Percentiles rank a stretch among this genome's conserved stretches.
Conservation (phyloP, 108 stramenopile species). For the Skeletonema tropicum region DNA sequence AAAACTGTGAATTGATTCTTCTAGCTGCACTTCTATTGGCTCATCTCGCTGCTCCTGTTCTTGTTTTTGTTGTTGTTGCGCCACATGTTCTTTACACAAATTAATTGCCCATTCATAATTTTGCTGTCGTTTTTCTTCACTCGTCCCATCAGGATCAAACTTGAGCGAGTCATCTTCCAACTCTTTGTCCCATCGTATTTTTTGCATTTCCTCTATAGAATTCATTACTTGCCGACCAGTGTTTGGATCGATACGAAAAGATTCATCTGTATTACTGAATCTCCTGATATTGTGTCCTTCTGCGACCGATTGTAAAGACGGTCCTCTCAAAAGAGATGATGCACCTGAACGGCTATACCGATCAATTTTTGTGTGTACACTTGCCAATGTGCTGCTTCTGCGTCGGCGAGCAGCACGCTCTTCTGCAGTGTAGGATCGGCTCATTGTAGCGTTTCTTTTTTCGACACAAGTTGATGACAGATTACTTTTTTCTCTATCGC, state of each 20-base stretch:
- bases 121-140: not conserved
- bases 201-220: constrained; percentile 9
- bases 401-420: constrained; percentile 20
- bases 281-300: not conserved
- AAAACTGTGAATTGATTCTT: too few species aligned
- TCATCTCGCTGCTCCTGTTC: not conserved
- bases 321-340: not conserved
- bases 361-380: not conserved
- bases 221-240: constrained; percentile 1
- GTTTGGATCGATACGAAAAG: constrained; percentile 1
- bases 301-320: not conserved
- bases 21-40: not conserved
- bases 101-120: constrained; percentile 23
- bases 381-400: not conserved
- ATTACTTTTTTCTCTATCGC: not conserved
- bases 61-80: not conserved
- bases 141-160: constrained; percentile 8
- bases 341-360: not conserved
- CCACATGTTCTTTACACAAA: constrained; percentile 1
- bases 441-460: not conserved
- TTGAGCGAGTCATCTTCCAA: constrained; percentile 12
- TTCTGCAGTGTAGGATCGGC: constrained; percentile 20
- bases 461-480: not conserved
- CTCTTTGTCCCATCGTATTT: constrained; percentile 10
- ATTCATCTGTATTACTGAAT: not conserved